A percentile compares a stretch with the other conserved stretches of the same genome.
These are phyloP conservation scores for Huiozyma sinensis DNA, from an alignment of 805 yeast genomes.

Conservation along the genomic window DNA sequence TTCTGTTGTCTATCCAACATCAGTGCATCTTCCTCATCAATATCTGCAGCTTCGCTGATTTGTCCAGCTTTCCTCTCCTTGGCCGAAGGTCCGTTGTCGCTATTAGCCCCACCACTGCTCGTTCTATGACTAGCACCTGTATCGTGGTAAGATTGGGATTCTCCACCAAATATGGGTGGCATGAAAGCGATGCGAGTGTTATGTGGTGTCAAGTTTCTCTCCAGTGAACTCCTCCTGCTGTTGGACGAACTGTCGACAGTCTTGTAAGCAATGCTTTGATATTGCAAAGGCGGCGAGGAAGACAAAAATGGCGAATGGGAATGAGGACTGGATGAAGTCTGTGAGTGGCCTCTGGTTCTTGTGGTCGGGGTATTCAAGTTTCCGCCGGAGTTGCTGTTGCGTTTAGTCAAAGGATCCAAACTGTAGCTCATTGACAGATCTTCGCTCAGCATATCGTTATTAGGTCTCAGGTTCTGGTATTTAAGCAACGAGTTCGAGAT, in stretches of 20 bases:
- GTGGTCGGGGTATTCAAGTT: neutral
- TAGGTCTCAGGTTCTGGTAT: slow-evolving; percentile 42
- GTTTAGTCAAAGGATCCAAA: slow-evolving; percentile 7
- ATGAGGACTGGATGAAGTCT: neutral
- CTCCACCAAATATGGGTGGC: slow-evolving; percentile 6
- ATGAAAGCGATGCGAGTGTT: neutral
- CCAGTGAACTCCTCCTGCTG: slow-evolving; percentile 11
- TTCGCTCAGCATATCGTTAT: slow-evolving; percentile 46
- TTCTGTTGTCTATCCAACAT: neutral
- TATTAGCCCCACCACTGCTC: slow-evolving; percentile 2
- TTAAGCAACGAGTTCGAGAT: slow-evolving; percentile 38
- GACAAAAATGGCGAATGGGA: slow-evolving; percentile 1
- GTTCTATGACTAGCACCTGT: neutral
- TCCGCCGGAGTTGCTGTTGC: neutral
- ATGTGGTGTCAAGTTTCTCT: neutral
- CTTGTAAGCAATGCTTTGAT: neutral
- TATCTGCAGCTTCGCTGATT: slow-evolving; percentile 15
- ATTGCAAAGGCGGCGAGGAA: neutral
- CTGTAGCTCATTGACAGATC: slow-evolving; percentile 43
- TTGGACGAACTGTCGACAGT: slow-evolving; percentile 2
- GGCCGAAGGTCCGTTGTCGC: neutral
- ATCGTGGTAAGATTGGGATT: slow-evolving; percentile 2
- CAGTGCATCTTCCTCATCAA: neutral
- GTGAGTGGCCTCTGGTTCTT: slow-evolving; percentile 1
- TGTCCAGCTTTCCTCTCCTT: neutral